phyloP scores from a whole-genome alignment of 2,329 filamentous ascomycete species.

The Gliomastix tumulicola region DNA sequence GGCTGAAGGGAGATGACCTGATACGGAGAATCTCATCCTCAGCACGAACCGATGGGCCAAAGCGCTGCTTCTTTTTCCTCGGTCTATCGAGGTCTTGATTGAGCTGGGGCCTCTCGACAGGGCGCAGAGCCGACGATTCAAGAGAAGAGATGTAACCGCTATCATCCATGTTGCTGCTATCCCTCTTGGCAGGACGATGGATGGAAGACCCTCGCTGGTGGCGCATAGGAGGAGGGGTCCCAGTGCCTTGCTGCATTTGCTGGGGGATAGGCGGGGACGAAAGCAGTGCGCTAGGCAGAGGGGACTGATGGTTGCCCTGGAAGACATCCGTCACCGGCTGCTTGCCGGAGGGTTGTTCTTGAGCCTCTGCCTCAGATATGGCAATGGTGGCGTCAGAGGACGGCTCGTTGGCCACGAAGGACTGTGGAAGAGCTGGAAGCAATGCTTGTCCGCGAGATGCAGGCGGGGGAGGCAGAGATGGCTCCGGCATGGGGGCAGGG shows the following conservation, averaged over 20 bases:
- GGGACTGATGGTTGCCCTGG: conserved; percentile 51
- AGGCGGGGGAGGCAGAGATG: conserved; percentile 43
- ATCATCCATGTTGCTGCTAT: conserved; percentile 75
- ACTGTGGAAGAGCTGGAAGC: conserved; percentile 3
- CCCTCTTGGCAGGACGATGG: conserved; percentile 64
- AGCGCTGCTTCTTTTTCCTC: conserved; percentile 50
- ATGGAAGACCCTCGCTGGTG: conserved; percentile 53
- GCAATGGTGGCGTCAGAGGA: conserved; percentile 76
- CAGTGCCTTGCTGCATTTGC: conserved; percentile 51
- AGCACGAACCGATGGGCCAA: conserved; percentile 33
- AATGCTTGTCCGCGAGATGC: conserved; percentile 2
- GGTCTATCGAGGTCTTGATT: conserved; percentile 78
- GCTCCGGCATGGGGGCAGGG: conserved; percentile 31
- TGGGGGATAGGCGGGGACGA: conserved; percentile 83
- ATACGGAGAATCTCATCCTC: conserved; percentile 95
- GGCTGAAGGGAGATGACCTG: conserved; percentile 89
- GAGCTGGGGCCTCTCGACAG: conserved; percentile 57
- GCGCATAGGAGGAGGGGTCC: conserved; percentile 68
- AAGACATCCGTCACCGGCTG: conserved; percentile 26
- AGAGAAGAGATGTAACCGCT: conserved; percentile 97
- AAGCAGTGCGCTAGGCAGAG: conserved; percentile 68
- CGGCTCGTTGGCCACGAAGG: conserved; percentile 23
- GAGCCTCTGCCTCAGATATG: conserved; percentile 57
- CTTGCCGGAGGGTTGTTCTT: conserved; percentile 41
- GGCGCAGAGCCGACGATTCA: conserved; percentile 80